Evolutionary conservation across 768 basidiomycete genomes (phyloP), one percentile per base, ranked within the genome.

Genomic region (Pulveroboletus sp.): DNA sequence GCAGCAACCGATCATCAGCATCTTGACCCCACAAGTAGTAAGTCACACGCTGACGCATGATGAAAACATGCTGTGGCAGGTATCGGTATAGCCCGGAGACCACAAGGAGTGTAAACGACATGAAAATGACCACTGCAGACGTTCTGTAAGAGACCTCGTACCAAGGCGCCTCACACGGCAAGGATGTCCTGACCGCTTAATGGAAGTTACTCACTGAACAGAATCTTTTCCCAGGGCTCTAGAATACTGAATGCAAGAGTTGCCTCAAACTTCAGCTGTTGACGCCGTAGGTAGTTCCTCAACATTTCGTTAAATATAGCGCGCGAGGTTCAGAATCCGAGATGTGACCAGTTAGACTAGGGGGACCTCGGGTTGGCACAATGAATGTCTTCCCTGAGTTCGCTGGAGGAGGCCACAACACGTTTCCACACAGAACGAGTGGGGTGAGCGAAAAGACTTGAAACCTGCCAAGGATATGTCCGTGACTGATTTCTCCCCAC

Each of bases 11-110:
- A 59, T 76, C 62, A 50, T 74, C 59, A 31, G 58, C 65, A 53
- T 80, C 79, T 49, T 75, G 73, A 17, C 83, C 85, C 61, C 77
- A 77, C 11, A 86, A 55, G 67, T 88, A 87, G 69, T 85, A 88
- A 45, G 73, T 66, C 38, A 78, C 76, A 28, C 86, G 75, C 7
- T 70, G 67, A 41, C 71, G 71, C 66, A 87, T 76, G 62, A 79
- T 72, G 41, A 68, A 61, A 31, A 85, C 52, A 58, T 86, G 83
- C 24, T 73, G 67, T 0, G 86, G 86, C 43, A 83, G 71, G 69
- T 83, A 86, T 62, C 71, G 71, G 63, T 73, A 71, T 40, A 81
- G 54, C 55, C 80, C 81, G 47, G 76, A 71, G 59, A 73, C 64
- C 48, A 86, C 62, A 24, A 85, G 63, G 43, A 73, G 54, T n/a